A percentile compares a stretch with the other conserved stretches of the same genome.
Evolutionary conservation across 257 asterid species (phyloP).

Genomic region (Solanum tarijense): DNA sequence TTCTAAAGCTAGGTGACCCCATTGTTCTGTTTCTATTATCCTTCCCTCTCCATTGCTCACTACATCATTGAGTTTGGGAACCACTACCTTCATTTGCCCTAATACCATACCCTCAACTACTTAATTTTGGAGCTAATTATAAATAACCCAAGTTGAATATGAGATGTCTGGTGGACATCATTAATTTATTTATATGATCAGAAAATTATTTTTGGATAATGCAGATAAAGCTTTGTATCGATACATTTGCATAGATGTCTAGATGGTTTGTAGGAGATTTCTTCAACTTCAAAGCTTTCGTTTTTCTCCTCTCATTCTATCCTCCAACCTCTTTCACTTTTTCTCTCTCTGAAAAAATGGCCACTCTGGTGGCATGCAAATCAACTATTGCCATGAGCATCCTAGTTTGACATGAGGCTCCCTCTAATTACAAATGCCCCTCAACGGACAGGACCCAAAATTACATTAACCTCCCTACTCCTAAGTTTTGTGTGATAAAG

Average conservation of each 20-base stretch:
- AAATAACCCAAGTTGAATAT: neutral
- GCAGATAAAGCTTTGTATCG: neutral
- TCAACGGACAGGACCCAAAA: neutral
- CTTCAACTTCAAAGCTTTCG: neutral
- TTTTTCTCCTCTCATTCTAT: neutral
- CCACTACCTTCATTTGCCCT: neutral
- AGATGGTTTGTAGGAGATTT: neutral
- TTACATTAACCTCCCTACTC: neutral
- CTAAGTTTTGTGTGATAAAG: neutral
- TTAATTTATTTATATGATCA: neutral
- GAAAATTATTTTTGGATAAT: neutral
- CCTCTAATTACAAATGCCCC: neutral
- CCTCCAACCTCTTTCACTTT: neutral
- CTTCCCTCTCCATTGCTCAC: neutral
- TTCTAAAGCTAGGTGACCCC: neutral
- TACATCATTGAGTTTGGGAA: neutral
- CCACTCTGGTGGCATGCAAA: neutral
- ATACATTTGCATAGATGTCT: neutral
- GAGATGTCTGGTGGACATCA: neutral
- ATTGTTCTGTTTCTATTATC: neutral
- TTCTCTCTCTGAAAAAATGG: neutral
- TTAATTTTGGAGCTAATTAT: neutral
- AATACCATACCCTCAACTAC: neutral
- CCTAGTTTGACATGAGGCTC: neutral
- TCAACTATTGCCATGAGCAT: neutral